Percentiles rank a stretch among this genome's conserved stretches.
phyloP scores from a whole-genome alignment of 75 land plant species.

The Isoetes taiwanensis region DNA sequence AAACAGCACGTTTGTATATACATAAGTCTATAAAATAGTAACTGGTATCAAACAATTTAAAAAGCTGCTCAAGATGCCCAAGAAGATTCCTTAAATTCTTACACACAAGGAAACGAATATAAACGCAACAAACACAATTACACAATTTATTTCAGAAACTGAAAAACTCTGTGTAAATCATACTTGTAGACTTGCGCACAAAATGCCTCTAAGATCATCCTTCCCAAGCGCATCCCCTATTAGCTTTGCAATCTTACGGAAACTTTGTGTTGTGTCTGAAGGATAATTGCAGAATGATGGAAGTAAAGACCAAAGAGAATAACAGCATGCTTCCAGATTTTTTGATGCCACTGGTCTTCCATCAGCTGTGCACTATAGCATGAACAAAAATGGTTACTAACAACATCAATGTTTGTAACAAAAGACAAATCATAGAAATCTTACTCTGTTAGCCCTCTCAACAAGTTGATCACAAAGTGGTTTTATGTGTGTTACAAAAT shows the following conservation, averaged over 20 bases:
- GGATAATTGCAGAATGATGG: constrained; percentile 95
- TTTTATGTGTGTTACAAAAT: constrained; percentile 37
- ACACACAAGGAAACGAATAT: no score
- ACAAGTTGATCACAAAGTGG: constrained; percentile 26
- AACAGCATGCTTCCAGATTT: constrained; percentile 49
- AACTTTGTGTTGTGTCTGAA: constrained; percentile 62
- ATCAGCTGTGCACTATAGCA: constrained; percentile 45
- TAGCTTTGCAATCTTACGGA: constrained; percentile 31
- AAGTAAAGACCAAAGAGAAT: constrained; percentile 82
- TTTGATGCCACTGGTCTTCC: constrained; percentile 51
- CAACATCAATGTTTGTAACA: not conserved
- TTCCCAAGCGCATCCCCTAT: constrained; percentile 41
- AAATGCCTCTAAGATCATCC: constrained; percentile 61
- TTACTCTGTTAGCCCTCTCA: constrained; percentile 42
- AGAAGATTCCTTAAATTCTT: no score
- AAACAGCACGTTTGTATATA: no score
- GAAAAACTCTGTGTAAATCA: not conserved
- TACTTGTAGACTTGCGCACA: constrained; percentile 80
- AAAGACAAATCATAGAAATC: not conserved
- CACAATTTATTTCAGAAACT: no score
- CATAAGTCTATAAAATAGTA: no score
- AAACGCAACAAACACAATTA: no score
- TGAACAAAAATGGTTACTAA: no score
- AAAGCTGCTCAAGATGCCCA: not conserved
- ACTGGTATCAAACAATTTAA: not conserved